Evolutionary conservation across 148 eudicot species (phyloP), one percentile per base, ranked within the genome.

Genomic region (Rhododendron ferrugineum): DNA sequence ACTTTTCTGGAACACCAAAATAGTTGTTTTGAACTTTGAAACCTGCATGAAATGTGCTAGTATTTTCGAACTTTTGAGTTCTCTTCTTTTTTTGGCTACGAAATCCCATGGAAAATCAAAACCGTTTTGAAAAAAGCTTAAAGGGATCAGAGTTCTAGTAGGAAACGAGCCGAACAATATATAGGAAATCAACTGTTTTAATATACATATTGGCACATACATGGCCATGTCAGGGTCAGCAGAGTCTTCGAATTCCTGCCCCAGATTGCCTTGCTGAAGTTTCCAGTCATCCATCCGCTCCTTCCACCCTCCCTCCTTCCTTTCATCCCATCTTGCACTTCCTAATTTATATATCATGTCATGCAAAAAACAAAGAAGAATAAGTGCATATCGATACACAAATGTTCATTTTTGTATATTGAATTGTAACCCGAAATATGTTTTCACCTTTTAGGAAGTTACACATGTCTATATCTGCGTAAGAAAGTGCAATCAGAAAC

Each of bases 241-340:
- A 13, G 78, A 89, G 72, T 96, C 96, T 75, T 96, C 98, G 15
- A 84, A 83, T 79, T 96, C 96, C 32, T 89, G 90, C 74, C 92
- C 96, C 80, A 92, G 88, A 88, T 93, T 93, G n/a, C 98, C 98
- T 82, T 96, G 98, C 87, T 96, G 96, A 85, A 89, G 84, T 89
- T 92, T 96, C 98, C 98, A 96, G 20, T 96, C 98, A 80, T 96
- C 97, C 97, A 93, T 93, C 47, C 94, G 87, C 44, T 94, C 97
- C 83, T 91, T 94, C 98, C 98, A 94, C 40, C 94, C 95, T 81
- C 93, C 92, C 80, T 93, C 98, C 86, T 92, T 96, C 88, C 87
- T 93, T 18, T 93, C 98, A 79, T 93, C 98, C 98, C 98, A 94
- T 92, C 94, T 90, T 64, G 90, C 93, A 89, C 93, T 94, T 87